phyloP scores from a whole-genome alignment of 768 basidiomycete species.

The Termitomyces sp. region DNA sequence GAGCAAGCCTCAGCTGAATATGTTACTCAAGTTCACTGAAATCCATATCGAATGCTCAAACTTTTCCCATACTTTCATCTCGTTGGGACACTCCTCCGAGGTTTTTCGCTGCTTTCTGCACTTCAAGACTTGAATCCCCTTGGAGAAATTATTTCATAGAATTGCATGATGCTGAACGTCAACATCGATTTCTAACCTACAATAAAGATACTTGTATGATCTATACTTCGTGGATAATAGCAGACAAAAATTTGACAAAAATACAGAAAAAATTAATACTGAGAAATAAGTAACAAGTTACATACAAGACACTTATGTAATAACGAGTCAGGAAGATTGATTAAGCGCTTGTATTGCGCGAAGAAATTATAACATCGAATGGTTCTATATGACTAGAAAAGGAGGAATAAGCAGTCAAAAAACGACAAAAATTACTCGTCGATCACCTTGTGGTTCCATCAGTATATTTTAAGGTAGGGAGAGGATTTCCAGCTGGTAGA shows the following conservation, averaged over 20 bases:
- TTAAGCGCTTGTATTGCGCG: not conserved
- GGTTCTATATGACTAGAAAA: conserved; percentile 18
- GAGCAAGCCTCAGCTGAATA: not conserved
- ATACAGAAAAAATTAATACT: not conserved
- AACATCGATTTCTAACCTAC: not conserved
- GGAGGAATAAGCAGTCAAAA: not conserved
- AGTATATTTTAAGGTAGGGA: conserved; percentile 21
- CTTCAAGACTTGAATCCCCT: too few relatives aligned
- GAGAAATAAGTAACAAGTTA: not conserved
- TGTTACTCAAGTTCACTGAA: too few relatives aligned
- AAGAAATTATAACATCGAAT: conserved; percentile 14
- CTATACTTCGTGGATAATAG: not conserved
- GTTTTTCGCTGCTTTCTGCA: not conserved
- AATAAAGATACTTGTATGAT: not conserved
- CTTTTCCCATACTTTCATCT: not conserved
- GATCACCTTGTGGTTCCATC: conserved; percentile 26
- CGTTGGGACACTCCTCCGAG: too few relatives aligned
- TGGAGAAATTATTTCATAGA: not conserved
- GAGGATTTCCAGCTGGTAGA: conserved; percentile 11
- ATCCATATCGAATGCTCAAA: not conserved
- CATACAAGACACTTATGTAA: not conserved
- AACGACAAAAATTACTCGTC: not conserved
- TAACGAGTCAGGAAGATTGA: not conserved
- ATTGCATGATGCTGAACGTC: not conserved
- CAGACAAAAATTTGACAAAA: too few relatives aligned